Conservation (phyloP, 2,329 filamentous ascomycete genomes). For the Thielaviopsis populi region DNA sequence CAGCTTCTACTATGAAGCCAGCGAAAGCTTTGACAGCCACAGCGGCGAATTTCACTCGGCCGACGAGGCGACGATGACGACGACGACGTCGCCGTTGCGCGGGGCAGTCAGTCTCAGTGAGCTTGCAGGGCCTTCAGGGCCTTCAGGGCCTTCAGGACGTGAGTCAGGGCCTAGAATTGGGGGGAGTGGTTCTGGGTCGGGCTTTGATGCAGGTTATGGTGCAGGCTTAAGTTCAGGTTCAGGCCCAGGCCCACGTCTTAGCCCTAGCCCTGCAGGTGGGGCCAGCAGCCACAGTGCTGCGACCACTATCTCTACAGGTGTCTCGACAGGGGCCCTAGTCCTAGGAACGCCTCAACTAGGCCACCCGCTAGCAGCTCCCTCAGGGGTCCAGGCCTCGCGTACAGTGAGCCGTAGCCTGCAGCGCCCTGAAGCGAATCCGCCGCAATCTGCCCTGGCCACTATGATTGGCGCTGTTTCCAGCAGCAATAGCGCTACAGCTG, state of each 20-base stretch:
- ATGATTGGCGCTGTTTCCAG: background rate
- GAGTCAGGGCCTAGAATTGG: background rate
- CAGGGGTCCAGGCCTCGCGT: background rate
- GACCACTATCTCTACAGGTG: background rate
- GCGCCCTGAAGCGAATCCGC: background rate
- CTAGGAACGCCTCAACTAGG: background rate
- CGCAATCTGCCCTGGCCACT: background rate
- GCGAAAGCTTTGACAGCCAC: background rate
- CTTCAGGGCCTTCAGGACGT: background rate
- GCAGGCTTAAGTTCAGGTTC: too few relatives aligned
- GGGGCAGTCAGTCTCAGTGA: background rate
- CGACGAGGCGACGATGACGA: background rate
- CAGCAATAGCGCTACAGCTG: background rate
- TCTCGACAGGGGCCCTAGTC: background rate
- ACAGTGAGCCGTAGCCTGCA: background rate
- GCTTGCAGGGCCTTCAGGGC: background rate
- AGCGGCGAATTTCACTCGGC: background rate
- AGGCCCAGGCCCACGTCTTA: background rate
- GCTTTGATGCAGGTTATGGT: too few relatives aligned
- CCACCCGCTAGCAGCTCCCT: background rate
- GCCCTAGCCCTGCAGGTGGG: background rate
- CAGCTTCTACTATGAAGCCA: conserved; percentile 1
- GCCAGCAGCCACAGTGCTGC: background rate
- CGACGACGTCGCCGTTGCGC: background rate
- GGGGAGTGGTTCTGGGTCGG: background rate